Percentiles rank a stretch among this genome's conserved stretches.
phyloP scores from a whole-genome alignment of 495 filamentous ascomycete species.

The Penicillium ucsense region DNA sequence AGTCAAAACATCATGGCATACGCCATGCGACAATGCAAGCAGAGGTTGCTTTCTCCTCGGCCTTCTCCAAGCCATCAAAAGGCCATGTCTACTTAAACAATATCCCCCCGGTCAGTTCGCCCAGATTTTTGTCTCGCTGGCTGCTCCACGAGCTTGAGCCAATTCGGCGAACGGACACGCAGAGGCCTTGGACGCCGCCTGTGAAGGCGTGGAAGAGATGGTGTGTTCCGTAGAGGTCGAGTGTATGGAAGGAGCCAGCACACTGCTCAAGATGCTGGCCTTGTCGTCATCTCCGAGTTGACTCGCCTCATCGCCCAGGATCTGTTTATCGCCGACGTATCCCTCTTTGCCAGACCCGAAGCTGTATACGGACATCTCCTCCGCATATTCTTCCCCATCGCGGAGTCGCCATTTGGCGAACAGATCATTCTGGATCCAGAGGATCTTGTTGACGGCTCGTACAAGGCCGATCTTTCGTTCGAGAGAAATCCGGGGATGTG shows the following conservation, averaged over 20 bases:
- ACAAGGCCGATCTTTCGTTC: slow-evolving; percentile 57
- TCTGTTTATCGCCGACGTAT: slow-evolving; percentile 43
- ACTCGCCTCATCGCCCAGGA: slow-evolving; percentile 27
- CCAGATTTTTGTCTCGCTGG: slow-evolving; percentile 33
- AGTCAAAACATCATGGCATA: no score
- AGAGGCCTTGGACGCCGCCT: slow-evolving; percentile 1
- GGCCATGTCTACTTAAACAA: no score
- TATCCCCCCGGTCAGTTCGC: slow-evolving; percentile 11
- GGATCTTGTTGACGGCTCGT: slow-evolving; percentile 51
- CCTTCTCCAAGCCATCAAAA: no score
- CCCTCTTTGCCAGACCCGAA: slow-evolving; percentile 49
- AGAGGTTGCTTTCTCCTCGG: no score
- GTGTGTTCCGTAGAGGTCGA: slow-evolving; percentile 1
- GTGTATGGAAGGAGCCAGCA: slow-evolving; percentile 5
- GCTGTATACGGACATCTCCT: slow-evolving; percentile 43
- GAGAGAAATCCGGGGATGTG: slow-evolving; percentile 52
- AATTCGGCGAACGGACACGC: slow-evolving; percentile 32
- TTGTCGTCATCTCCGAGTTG: slow-evolving; percentile 27
- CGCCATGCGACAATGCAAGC: no score
- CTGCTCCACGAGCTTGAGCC: slow-evolving; percentile 4
- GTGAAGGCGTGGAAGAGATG: neutral
- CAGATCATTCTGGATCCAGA: slow-evolving; percentile 73
- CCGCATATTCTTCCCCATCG: slow-evolving; percentile 61
- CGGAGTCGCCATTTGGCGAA: slow-evolving; percentile 67
- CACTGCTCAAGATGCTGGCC: slow-evolving; percentile 21